Conservation (phyloP, 257 asterid species). For the Lithospermum erythrorhizon region DNA sequence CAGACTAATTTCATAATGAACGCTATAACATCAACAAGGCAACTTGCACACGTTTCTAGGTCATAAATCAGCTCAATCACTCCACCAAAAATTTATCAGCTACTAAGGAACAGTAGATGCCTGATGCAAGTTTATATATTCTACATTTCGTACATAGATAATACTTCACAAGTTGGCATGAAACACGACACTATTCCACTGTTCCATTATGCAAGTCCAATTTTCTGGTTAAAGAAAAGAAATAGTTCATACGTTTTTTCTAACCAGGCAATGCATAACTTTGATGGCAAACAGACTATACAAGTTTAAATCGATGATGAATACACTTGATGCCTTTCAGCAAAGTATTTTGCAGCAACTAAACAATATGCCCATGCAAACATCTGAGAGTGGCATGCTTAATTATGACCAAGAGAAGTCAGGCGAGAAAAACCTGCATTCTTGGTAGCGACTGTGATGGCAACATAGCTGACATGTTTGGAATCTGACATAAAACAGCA, state of each 20-base stretch:
- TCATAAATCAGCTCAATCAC: too few relatives aligned
- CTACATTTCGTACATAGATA: not conserved
- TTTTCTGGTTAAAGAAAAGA: too few relatives aligned
- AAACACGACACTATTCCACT: not conserved
- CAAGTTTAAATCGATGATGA: not conserved
- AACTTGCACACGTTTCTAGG: too few relatives aligned
- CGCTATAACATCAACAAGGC: too few relatives aligned
- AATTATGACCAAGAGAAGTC: slow-evolving; percentile 7
- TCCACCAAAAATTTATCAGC: not conserved
- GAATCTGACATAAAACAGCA: slow-evolving; percentile 46
- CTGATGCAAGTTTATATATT: not conserved
- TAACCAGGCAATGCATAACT: not conserved
- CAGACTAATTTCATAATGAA: too few relatives aligned
- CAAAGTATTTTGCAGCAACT: slow-evolving; percentile 2
- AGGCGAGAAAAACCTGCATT: slow-evolving; percentile 53
- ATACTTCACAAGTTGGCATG: not conserved
- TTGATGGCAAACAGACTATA: not conserved
- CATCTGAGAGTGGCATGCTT: slow-evolving; percentile 5
- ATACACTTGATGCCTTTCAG: not conserved
- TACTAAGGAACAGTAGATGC: not conserved
- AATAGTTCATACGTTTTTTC: too few relatives aligned
- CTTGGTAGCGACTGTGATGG: slow-evolving; percentile 71
- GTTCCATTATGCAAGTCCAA: too few relatives aligned
- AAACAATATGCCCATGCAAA: slow-evolving; percentile 1
- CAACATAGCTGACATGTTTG: slow-evolving; percentile 91